A percentile compares a stretch with the other conserved stretches of the same genome.
These are phyloP conservation scores for Blastobotrys ciferrii DNA, from an alignment of 1,139 yeast species.

Conservation along the genomic window DNA sequence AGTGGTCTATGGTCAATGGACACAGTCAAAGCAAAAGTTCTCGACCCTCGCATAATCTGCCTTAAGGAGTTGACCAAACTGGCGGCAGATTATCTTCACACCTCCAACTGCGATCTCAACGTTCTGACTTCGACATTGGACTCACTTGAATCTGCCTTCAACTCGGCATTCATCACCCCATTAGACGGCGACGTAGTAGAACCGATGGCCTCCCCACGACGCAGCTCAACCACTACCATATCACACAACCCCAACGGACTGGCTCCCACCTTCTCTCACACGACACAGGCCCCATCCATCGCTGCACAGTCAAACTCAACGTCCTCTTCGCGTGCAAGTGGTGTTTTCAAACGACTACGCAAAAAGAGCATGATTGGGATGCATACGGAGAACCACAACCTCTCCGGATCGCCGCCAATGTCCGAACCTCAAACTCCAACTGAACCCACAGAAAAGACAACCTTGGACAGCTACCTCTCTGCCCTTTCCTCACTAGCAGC, in stretches of 20 bases:
- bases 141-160: constrained; percentile 23
- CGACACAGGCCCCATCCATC: background rate
- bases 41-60: constrained; percentile 25
- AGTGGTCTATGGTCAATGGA: constrained; percentile 25
- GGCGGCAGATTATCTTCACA: constrained; percentile 19
- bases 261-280: background rate
- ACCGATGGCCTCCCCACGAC: constrained; percentile 4
- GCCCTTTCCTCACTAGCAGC: constrained; percentile 20
- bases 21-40: constrained; percentile 20
- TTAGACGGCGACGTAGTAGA: constrained; percentile 9
- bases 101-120: constrained; percentile 2
- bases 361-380: constrained; percentile 16
- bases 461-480: constrained; percentile 18
- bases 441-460: constrained; percentile 4
- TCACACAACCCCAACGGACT: constrained; percentile 7
- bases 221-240: constrained; percentile 6
- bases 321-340: constrained; percentile 3
- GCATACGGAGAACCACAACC: constrained; percentile 1
- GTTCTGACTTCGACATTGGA: constrained; percentile 12
- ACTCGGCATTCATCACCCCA: constrained; percentile 22
- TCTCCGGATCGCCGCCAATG: background rate
- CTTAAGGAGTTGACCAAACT: constrained; percentile 23
- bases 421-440: constrained; percentile 15
- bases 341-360: constrained; percentile 18
- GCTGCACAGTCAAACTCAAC: background rate